These are phyloP conservation scores for Sporothrix humicola DNA, from an alignment of 2,329 filamentous ascomycete species.

Conservation along the genomic window DNA sequence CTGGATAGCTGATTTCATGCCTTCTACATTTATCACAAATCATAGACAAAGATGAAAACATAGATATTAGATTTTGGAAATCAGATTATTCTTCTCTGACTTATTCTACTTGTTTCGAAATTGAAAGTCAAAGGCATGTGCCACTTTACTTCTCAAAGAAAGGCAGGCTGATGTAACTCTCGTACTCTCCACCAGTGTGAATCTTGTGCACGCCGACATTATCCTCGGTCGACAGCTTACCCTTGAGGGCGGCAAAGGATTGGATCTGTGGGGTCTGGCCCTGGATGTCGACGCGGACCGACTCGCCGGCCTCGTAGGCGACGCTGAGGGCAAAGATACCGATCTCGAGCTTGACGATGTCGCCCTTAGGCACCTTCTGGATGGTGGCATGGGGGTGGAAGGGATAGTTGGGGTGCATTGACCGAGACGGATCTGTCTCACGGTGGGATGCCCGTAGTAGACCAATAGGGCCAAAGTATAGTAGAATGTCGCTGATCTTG, in stretches of 20 bases:
- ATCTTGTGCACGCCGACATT: neutral
- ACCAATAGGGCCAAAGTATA: neutral
- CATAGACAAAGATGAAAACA: neutral
- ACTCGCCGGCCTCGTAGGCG: neutral
- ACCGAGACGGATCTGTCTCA: neutral
- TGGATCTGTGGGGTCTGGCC: neutral
- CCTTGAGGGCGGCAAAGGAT: neutral
- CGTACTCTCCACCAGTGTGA: neutral
- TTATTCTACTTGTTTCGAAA: too few relatives aligned
- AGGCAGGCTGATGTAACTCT: neutral
- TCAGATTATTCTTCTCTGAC: too few relatives aligned
- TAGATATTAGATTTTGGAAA: too few relatives aligned
- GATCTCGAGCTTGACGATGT: neutral
- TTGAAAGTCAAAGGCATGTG: too few relatives aligned
- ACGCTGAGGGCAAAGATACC: slow-evolving; percentile 2
- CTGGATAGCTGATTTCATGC: neutral
- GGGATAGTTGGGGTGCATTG: neutral
- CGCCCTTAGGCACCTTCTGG: neutral
- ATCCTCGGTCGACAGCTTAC: neutral
- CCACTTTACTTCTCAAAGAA: neutral
- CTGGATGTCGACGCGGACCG: neutral
- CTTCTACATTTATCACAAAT: too few relatives aligned
- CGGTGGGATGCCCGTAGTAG: neutral
- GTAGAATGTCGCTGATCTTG: slow-evolving; percentile 10
- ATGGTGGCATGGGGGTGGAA: neutral